phyloP scores from a whole-genome alignment of 805 yeast species.

The Teunomyces barrocoloradensis region DNA sequence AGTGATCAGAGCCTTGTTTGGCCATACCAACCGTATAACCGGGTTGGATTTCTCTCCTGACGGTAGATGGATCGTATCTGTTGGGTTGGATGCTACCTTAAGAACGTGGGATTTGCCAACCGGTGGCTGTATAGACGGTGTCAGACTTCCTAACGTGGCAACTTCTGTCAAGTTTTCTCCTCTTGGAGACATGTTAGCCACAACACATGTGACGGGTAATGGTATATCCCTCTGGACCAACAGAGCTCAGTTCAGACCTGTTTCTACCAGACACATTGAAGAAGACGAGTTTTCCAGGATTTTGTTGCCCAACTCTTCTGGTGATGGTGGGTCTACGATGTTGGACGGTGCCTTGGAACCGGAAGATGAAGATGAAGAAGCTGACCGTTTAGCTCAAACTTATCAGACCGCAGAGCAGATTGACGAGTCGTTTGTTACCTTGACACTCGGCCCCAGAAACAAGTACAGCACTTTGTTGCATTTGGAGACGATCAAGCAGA shows the following conservation, averaged over 20 bases:
- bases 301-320: constrained; percentile 71
- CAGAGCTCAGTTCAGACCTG: constrained; percentile 74
- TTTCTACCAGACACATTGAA: constrained; percentile 71
- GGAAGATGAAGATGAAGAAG: constrained; percentile 33
- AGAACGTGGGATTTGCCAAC: constrained; percentile 98
- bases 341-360: constrained; percentile 74
- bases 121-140: constrained; percentile 95
- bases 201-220: constrained; percentile 85
- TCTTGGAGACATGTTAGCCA: constrained; percentile 85
- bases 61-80: constrained; percentile 91
- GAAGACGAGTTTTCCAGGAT: constrained; percentile 68
- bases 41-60: constrained; percentile 88
- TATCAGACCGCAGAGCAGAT: constrained; percentile 64
- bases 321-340: constrained; percentile 69
- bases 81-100: constrained; percentile 79
- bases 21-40: constrained; percentile 87
- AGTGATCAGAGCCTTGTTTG: constrained; percentile 82
- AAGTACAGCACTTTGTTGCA: constrained; percentile 78
- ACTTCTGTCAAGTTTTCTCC: constrained; percentile 81
- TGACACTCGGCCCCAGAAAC: constrained; percentile 72
- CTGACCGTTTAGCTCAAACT: constrained; percentile 19
- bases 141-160: constrained; percentile 72
- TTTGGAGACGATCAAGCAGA: constrained; percentile 75
- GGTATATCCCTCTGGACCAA: constrained; percentile 95
- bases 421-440: constrained; percentile 59